Base-by-base conservation (phyloP, 2,329 filamentous ascomycete genomes). In the Pseudogymnoascus sp. region DNA sequence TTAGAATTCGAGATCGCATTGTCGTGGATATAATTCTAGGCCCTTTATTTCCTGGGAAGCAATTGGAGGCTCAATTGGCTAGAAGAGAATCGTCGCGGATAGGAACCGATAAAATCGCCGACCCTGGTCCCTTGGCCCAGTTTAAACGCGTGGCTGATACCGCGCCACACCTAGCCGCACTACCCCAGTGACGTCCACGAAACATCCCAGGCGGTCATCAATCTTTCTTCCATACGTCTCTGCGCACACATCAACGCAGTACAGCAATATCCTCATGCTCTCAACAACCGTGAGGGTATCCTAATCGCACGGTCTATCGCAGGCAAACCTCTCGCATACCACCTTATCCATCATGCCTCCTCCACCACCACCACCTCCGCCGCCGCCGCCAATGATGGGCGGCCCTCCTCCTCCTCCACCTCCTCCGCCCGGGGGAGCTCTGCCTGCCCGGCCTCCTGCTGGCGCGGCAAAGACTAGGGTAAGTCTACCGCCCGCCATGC, bases 301-400 rank as follows among this genome's bases (percentile, higher is more conserved):
- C 51, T 57, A 57, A 57, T 2, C 28, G 28, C 21, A 57, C 51
- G 28, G 51, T 57, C 51, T 31, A 11, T 57, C 11, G 28, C 51
- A 57, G n/a, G 51, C 51, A 57, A 36, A 8, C 23, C 60, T 61
- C 60, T 16, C 36, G 25, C 25, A 61, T 28, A 61, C 34, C 60
- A 61, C 60, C 16, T 3, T n/a, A 61, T 23, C 60, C 19, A 45
- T 8, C 60, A 61, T 39, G 39, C 36, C 60, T 45, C 83, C 86
- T 57, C 87, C 88, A 2, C 89, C 89, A 10, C 89, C 89, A 8
- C 89, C 89, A 1, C 90, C 89, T 36, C 89, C 87, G 43, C 85
- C 87, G 63, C 84, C 70, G 62, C 67, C 70, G 25, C 63, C 63
- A 39, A 78, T 76, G 51, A 76, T 77, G 71, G 86, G 84, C 72